Base-by-base conservation (phyloP, 768 basidiomycete genomes). In the Phallus indusiatus region DNA sequence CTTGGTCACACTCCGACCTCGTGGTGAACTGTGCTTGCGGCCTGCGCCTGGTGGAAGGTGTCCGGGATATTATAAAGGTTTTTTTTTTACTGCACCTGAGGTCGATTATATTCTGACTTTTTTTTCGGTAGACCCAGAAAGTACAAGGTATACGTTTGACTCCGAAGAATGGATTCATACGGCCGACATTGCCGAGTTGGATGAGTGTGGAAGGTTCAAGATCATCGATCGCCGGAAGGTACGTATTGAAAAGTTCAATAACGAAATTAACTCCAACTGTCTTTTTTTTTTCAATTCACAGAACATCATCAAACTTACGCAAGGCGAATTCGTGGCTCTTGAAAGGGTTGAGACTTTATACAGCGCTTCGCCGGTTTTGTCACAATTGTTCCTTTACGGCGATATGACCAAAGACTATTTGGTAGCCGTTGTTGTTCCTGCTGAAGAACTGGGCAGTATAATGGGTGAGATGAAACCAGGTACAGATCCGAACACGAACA, bases 271-370 rank as follows among this genome's bases (percentile, higher is more conserved):
- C 81, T 83, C 64, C 77, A 98, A 48, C 95, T 97, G 67, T 67
- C 75, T 0, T 72, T 67, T 47, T 55, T 35, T 35, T 14, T 36
- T 34, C 18, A 53, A 35, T 11, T 28, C 36, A 21, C 62, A 90
- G 90, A 99, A 99, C 73, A 93, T 99, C 70, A 90, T 97, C 88
- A 99, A 99, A 73, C 88, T 99, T 52, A 77, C 89, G 12, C 96
- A 98, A 72, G 96, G 95, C 61, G 96, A 99, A 75, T 99, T 97
- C 68, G 94, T 99, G 56, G 96, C 95, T 42, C 78, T 98, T 51
- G 95, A 99, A 74, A 96, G 94, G 74, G 79, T 96, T 53, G 94
- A 97, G 73, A 89, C 88, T 67, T 65, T 81, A 55, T 94, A 92
- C 69, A 78, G 78, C 64, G 74, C 83, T 56, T 80, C 79, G 49